phyloP scores from a whole-genome alignment of 2,329 filamentous ascomycete genomes.

The Aspergillus sergii region DNA sequence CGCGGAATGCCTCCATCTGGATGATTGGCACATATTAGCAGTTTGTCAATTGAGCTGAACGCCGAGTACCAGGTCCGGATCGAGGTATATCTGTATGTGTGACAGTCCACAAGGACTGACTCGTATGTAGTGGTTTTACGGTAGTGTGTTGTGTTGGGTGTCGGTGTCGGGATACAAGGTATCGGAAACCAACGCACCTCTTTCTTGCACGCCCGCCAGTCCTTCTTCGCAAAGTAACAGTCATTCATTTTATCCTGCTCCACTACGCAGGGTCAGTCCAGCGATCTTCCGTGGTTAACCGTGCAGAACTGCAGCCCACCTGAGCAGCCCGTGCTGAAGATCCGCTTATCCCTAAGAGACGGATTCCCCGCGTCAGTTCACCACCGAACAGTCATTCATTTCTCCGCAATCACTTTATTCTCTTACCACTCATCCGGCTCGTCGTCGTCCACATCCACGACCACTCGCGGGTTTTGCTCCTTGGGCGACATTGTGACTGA shows the following conservation, averaged over 20 bases:
- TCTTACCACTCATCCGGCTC: conserved; percentile 91
- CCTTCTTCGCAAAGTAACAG: conserved; percentile 94
- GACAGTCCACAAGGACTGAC: background rate
- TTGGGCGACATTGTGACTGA: conserved; percentile 59
- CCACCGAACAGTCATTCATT: conserved; percentile 1
- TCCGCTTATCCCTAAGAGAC: conserved; percentile 82
- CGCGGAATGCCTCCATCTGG: conserved; percentile 86
- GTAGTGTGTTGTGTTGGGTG: background rate
- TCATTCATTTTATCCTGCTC: conserved; percentile 91
- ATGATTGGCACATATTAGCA: background rate
- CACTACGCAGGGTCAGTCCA: conserved; percentile 52
- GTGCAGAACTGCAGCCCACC: conserved; percentile 54
- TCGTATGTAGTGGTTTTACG: background rate
- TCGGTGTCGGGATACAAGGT: background rate
- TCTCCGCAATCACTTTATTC: conserved; percentile 7
- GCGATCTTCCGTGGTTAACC: background rate
- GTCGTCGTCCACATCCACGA: conserved; percentile 66
- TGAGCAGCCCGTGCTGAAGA: conserved; percentile 93
- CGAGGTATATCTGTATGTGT: background rate
- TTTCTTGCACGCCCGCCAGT: conserved; percentile 85
- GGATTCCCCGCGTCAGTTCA: conserved; percentile 2
- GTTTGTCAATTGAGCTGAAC: background rate
- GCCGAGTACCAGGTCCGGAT: background rate
- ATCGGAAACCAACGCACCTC: conserved; percentile 58
- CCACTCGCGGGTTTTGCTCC: conserved; percentile 47